Evolutionary conservation across 345 rosid species (phyloP).

Genomic region (Gossypioides kirkii): DNA sequence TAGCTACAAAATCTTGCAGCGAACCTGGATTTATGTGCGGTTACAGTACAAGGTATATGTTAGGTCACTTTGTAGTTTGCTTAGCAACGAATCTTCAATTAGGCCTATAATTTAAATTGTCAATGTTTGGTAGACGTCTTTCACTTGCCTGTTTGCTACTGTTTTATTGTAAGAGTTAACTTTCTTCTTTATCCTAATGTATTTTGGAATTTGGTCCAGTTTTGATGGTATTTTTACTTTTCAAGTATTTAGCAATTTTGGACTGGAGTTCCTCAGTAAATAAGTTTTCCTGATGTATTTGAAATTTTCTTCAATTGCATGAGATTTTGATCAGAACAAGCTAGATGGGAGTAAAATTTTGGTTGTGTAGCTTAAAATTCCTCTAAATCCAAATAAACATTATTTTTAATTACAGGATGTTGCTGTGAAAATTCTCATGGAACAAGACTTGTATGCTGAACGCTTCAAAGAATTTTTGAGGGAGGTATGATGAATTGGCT

Average conservation of each 20-base stretch:
- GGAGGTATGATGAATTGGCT: slow-evolving; percentile 53
- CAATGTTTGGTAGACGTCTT: not conserved
- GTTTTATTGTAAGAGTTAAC: not conserved
- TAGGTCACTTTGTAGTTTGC: not conserved
- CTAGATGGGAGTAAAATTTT: not conserved
- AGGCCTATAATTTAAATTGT: not conserved
- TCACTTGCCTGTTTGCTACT: not conserved
- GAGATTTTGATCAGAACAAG: not conserved
- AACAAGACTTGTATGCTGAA: slow-evolving; percentile 90
- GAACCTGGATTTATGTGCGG: not conserved
- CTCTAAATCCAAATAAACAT: not conserved
- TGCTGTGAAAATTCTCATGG: slow-evolving; percentile 99
- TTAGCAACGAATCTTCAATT: not conserved
- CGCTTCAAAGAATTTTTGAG: slow-evolving; percentile 86
- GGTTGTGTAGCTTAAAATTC: not conserved
- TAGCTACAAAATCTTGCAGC: not conserved
- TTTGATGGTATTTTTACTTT: not conserved
- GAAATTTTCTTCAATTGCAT: not conserved
- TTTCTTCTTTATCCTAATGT: not conserved
- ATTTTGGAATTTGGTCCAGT: not conserved
- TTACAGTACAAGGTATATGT: not conserved
- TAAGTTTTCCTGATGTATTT: not conserved
- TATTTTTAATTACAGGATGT: slow-evolving; percentile 64
- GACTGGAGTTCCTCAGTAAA: not conserved
- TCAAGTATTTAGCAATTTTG: not conserved